Conservation (phyloP, 352 stramenopile genomes). For the Thalassiosira hispida region DNA sequence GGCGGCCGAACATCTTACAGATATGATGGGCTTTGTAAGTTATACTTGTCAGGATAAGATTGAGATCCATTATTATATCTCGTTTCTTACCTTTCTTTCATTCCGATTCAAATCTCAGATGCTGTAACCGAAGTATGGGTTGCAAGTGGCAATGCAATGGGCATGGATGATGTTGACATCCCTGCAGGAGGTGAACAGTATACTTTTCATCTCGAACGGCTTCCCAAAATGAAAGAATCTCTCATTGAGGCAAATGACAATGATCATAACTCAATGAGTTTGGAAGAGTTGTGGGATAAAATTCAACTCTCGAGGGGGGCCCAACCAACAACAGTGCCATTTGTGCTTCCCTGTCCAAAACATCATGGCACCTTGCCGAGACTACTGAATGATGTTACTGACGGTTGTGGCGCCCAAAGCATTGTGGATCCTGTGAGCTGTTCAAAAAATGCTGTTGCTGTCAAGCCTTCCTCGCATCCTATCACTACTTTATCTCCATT, state of each 20-base stretch:
- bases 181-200: slow-evolving; percentile 17
- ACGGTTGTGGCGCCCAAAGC: background rate
- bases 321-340: background rate
- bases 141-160: background rate
- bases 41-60: background rate
- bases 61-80: background rate
- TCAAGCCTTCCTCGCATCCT: background rate
- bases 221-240: background rate
- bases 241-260: background rate
- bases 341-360: slow-evolving; percentile 2
- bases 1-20: slow-evolving; percentile 30
- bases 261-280: slow-evolving; percentile 16
- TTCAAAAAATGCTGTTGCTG: background rate
- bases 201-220: slow-evolving; percentile 37
- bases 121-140: slow-evolving; percentile 27
- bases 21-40: slow-evolving; percentile 47
- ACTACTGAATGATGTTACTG: slow-evolving; percentile 14
- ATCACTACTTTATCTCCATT: background rate
- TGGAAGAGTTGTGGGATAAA: slow-evolving; percentile 18
- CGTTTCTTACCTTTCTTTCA: background rate
- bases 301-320: slow-evolving; percentile 27
- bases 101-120: slow-evolving; percentile 2
- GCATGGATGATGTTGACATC: background rate
- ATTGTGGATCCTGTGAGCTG: background rate
- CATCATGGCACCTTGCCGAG: background rate